These are phyloP conservation scores for Penicillium psychrosexuale DNA, from an alignment of 2,329 filamentous ascomycete genomes.

Conservation along the genomic window DNA sequence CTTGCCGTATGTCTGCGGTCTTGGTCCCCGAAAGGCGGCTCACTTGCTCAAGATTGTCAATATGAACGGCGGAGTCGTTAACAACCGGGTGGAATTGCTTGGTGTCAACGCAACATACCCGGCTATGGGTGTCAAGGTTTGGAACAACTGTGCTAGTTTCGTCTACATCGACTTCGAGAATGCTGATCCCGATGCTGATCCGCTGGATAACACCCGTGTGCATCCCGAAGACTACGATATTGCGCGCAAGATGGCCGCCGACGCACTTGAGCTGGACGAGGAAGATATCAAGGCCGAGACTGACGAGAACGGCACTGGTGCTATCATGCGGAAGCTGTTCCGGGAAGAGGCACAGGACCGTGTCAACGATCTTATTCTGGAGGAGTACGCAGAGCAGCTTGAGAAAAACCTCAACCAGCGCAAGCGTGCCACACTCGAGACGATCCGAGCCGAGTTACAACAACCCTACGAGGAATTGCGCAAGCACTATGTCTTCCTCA, in stretches of 20 bases:
- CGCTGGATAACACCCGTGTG: constrained; percentile 92
- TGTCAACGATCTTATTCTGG: constrained; percentile 91
- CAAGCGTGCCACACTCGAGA: constrained; percentile 93
- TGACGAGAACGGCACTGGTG: constrained; percentile 82
- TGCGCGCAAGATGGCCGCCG: constrained; percentile 95
- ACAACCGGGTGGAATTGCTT: constrained; percentile 80
- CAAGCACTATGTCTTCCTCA: constrained; percentile 69
- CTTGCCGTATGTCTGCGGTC: constrained; percentile 83
- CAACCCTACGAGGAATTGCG: constrained; percentile 92
- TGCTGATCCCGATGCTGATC: constrained; percentile 79
- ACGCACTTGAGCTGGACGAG: constrained; percentile 93
- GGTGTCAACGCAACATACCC: constrained; percentile 79
- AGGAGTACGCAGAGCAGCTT: constrained; percentile 95
- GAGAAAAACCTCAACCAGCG: constrained; percentile 89
- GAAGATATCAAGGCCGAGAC: constrained; percentile 95
- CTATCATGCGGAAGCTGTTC: constrained; percentile 92
- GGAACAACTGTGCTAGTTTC: constrained; percentile 97
- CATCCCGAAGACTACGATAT: constrained; percentile 98
- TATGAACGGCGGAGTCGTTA: constrained; percentile 80
- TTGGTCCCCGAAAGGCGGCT: constrained; percentile 87
- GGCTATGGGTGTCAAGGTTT: constrained; percentile 84
- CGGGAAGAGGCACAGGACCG: constrained; percentile 90
- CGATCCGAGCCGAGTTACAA: constrained; percentile 89
- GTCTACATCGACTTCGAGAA: constrained; percentile 83
- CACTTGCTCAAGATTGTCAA: constrained; percentile 86